Evolutionary conservation across 176 grass and related monocot genomes (phyloP).

Genomic region (Aegilops longissima): DNA sequence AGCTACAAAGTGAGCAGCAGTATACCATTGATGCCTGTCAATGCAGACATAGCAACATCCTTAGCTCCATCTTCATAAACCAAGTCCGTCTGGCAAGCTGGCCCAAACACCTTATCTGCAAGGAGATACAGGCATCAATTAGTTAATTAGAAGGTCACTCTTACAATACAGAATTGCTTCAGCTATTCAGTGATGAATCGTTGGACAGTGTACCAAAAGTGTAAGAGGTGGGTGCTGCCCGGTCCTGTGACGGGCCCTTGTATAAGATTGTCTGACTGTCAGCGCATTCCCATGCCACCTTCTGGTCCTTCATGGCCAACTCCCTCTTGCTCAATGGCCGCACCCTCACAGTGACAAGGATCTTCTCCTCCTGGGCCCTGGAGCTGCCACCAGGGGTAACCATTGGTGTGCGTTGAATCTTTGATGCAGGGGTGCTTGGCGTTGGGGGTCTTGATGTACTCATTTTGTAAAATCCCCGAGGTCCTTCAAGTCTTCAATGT

Average conservation of each 20-base stretch:
- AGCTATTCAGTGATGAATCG: neutral
- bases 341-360: constrained; percentile 92
- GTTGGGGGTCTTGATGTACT: constrained; percentile 49
- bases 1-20: neutral
- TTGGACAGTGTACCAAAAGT: constrained; percentile 63
- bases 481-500: constrained; percentile 3
- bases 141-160: neutral
- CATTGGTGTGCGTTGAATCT: constrained; percentile 61
- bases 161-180: constrained; percentile 17
- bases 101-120: constrained; percentile 55
- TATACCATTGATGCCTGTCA: constrained; percentile 56
- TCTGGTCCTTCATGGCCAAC: constrained; percentile 52
- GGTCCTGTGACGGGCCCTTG: constrained; percentile 52
- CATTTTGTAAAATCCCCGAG: constrained; percentile 18
- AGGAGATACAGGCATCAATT: neutral
- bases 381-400: constrained; percentile 79
- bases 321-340: constrained; percentile 78
- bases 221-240: constrained; percentile 56
- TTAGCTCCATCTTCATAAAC: constrained; percentile 95
- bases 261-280: constrained; percentile 73
- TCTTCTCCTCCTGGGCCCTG: constrained; percentile 83
- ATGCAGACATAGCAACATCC: constrained; percentile 62
- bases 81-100: constrained; percentile 41
- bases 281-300: constrained; percentile 64
- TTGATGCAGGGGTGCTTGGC: constrained; percentile 67